Evolutionary conservation across 148 eudicot species (phyloP).

Genomic region (Polygonum aviculare): DNA sequence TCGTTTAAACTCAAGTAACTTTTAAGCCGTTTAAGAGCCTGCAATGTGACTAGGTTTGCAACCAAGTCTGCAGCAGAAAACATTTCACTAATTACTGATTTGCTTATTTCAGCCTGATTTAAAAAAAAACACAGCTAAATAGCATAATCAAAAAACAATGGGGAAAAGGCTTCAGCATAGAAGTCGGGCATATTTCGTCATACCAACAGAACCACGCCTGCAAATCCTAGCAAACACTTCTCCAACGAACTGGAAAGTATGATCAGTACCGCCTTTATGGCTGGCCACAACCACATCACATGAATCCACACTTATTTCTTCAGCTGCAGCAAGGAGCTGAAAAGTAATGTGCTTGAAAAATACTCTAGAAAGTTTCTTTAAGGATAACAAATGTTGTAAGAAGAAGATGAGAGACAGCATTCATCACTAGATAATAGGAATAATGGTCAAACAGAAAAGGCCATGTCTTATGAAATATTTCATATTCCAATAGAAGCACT

Average conservation of each 20-base stretch:
- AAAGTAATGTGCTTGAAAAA: conserved; percentile 50
- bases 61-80: conserved; percentile 53
- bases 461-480: background rate
- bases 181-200: conserved; percentile 10
- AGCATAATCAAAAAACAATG: background rate
- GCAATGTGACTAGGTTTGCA: conserved; percentile 42
- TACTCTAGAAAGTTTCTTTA: conserved; percentile 35
- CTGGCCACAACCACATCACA: conserved; percentile 15
- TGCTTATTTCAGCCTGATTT: background rate
- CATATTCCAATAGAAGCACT: background rate
- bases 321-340: conserved; percentile 68
- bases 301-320: conserved; percentile 35
- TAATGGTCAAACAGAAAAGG: background rate
- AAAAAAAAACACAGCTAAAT: background rate
- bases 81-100: background rate
- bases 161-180: background rate
- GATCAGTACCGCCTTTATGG: conserved; percentile 21
- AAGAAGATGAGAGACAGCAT: background rate
- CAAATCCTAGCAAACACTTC: conserved; percentile 72
- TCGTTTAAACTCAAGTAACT: conserved; percentile 25
- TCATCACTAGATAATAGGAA: background rate
- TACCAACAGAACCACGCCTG: conserved; percentile 94
- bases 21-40: conserved; percentile 42
- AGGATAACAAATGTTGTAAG: conserved; percentile 25
- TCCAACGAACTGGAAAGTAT: conserved; percentile 51